These are phyloP conservation scores for Apiospora pterosperma DNA, from an alignment of 2,329 filamentous ascomycete genomes.

Conservation along the genomic window DNA sequence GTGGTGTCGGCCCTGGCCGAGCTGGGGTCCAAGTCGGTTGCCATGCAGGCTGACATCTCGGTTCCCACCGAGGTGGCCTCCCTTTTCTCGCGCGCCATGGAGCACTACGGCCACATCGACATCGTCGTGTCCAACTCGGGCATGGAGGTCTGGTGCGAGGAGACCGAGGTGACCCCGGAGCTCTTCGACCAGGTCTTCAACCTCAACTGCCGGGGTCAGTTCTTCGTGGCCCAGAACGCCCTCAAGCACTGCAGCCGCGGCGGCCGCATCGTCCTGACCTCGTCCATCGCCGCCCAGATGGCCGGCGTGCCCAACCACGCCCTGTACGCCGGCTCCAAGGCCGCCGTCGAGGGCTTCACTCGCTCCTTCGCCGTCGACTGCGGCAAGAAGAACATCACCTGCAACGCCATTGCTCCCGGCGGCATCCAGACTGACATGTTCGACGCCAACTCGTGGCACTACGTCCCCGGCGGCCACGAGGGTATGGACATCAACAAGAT, in stretches of 20 bases:
- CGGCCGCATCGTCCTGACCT: constrained; percentile 71
- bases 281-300: constrained; percentile 64
- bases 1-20: constrained; percentile 51
- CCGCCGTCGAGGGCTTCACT: constrained; percentile 69
- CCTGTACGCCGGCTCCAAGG: constrained; percentile 69
- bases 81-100: constrained; percentile 63
- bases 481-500: constrained; percentile 50
- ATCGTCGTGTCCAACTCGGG: constrained; percentile 72
- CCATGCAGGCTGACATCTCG: constrained; percentile 64
- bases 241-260: constrained; percentile 68
- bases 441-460: constrained; percentile 65
- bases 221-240: constrained; percentile 74
- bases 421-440: constrained; percentile 79
- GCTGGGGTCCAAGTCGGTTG: constrained; percentile 55
- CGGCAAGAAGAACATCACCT: constrained; percentile 63
- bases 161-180: constrained; percentile 65
- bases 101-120: constrained; percentile 66
- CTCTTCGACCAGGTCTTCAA: constrained; percentile 71
- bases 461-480: constrained; percentile 54
- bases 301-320: constrained; percentile 67
- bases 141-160: constrained; percentile 68
- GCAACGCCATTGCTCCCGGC: constrained; percentile 70
- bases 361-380: constrained; percentile 71
- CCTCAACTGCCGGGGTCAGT: constrained; percentile 68
- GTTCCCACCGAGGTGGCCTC: constrained; percentile 54